Conservation (phyloP, 2,329 filamentous ascomycete genomes). For the Colletotrichum costaricense region DNA sequence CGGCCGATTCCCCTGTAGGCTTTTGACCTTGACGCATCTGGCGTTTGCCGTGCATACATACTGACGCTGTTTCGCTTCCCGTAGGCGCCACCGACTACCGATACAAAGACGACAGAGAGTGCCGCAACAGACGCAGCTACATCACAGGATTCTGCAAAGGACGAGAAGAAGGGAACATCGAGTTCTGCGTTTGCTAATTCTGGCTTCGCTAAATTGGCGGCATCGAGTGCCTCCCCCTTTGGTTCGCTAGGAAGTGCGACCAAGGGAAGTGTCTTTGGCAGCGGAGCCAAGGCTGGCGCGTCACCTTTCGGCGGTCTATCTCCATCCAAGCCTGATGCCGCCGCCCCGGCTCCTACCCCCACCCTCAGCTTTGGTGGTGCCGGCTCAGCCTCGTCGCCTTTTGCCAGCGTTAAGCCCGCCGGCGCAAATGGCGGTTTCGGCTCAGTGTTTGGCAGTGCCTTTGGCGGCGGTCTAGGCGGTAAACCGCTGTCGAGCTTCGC, state of each 20-base stretch:
- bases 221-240: conserved; percentile 72
- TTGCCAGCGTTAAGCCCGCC: conserved; percentile 54
- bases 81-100: conserved; percentile 14
- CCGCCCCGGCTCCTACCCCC: conserved; percentile 47
- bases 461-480: conserved; percentile 55
- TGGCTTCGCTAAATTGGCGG: conserved; percentile 74
- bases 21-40: background rate
- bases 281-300: conserved; percentile 31
- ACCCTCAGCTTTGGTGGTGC: conserved; percentile 62
- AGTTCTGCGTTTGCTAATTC: conserved; percentile 75
- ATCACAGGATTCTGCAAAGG: conserved; percentile 14
- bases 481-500: conserved; percentile 76
- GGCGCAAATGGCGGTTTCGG: conserved; percentile 59
- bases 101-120: background rate
- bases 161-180: conserved; percentile 55
- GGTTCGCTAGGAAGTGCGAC: conserved; percentile 61
- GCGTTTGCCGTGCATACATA: background rate
- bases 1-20: conserved; percentile 13
- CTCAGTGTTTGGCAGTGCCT: conserved; percentile 53
- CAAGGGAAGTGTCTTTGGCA: conserved; percentile 61
- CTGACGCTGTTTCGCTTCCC: background rate
- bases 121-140: conserved; percentile 39
- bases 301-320: conserved; percentile 48
- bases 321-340: conserved; percentile 40
- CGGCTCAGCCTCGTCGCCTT: conserved; percentile 55